Base-by-base conservation (phyloP, 805 yeast genomes). In the Candida orba region DNA sequence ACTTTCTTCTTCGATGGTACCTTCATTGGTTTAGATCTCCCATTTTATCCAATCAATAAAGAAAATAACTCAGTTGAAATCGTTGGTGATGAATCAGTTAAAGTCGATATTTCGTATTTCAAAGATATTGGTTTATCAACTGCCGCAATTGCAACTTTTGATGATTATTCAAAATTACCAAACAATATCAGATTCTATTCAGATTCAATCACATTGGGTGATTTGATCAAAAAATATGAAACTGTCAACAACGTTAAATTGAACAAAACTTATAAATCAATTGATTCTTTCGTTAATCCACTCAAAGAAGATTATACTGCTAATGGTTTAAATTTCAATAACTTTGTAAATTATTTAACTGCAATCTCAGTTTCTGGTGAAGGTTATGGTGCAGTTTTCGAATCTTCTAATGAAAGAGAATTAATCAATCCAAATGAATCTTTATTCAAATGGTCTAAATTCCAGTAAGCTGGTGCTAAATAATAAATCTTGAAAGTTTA, bases 371-470 rank as follows among this genome's bases (percentile, higher is more conserved):
- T 72, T 15, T 64, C 58, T 44, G 78, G 76, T 40, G 57, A 49
- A 14, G 76, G 66, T 34, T 52, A 63, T 33, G 78, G 78, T 44
- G 43, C 58, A n/a, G 49, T 55, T 15, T 62, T 56, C 43, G 46
- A 52, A 10, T 41, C 40, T 10, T 41, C 52, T 2, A 63, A 63
- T 42, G 66, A 70, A 35, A 60, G 65, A 40, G 78, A 73, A 52
- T 48, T 69, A 23, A 59, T 74, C 44, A 73, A 74, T 55, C 77
- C 78, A 4, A 59, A 57, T 31, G 72, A 71, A 54, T 56, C 64
- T 2, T 44, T 65, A 32, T 73, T 70, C 67, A 70, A 65, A 47
- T 73, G 76, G 75, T 57, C 61, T 24, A 65, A 62, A 45, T 68
- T 42, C 22, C 12, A 8, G 5, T 32, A 32, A 15, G 9, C 13